phyloP scores from a whole-genome alignment of 2,329 filamentous ascomycete species.

The Fusarium musae region DNA sequence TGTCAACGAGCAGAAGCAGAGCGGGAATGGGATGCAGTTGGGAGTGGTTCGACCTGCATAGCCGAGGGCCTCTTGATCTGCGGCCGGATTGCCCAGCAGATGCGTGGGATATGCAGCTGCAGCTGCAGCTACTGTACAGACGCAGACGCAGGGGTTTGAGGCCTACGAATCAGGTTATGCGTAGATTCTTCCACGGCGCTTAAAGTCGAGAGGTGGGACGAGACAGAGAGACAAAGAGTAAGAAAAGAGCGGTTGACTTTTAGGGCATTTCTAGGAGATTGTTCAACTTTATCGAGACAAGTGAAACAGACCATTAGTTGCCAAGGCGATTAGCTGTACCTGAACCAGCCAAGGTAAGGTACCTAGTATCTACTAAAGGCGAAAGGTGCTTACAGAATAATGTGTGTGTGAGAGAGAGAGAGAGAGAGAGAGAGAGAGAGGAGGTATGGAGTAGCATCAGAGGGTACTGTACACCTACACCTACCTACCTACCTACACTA shows the following conservation, averaged over 20 bases:
- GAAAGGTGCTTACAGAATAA: not conserved
- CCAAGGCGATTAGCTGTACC: not conserved
- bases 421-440: not conserved
- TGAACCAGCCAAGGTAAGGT: not conserved
- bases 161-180: slow-evolving; percentile 40
- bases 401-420: not conserved
- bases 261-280: slow-evolving; percentile 24
- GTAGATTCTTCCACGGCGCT: slow-evolving; percentile 45
- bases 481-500: not conserved
- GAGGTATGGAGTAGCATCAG: not conserved
- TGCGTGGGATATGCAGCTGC: slow-evolving; percentile 42
- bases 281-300: not conserved
- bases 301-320: not conserved
- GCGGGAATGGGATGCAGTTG: slow-evolving; percentile 37
- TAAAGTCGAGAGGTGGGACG: slow-evolving; percentile 33
- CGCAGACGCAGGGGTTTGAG: slow-evolving; percentile 23
- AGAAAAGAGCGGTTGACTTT: slow-evolving; percentile 2
- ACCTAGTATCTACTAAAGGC: not conserved
- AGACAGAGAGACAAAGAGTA: slow-evolving; percentile 17
- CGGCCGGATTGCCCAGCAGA: slow-evolving; percentile 49
- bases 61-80: slow-evolving; percentile 53
- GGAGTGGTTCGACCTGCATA: slow-evolving; percentile 51
- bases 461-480: not conserved
- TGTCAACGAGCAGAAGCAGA: slow-evolving; percentile 31
- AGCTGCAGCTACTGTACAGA: not conserved